These are phyloP conservation scores for Trichocladium antarcticum DNA, from an alignment of 495 filamentous ascomycete species.

Conservation along the genomic window DNA sequence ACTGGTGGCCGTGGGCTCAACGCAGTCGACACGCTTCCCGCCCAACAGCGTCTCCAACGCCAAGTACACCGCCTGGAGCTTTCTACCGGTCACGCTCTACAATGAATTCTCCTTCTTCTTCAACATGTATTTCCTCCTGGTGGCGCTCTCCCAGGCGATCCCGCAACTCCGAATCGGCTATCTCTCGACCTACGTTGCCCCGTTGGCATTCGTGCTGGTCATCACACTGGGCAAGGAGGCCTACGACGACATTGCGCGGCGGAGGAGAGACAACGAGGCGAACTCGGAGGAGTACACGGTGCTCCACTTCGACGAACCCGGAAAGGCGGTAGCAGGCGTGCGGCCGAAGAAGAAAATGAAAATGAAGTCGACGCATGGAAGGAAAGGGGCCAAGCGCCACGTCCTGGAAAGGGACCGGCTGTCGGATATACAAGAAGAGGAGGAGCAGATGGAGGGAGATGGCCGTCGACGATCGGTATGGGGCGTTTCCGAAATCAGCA, in stretches of 20 bases:
- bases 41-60: slow-evolving; percentile 89
- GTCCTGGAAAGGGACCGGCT: slow-evolving; percentile 33
- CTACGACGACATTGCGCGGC: slow-evolving; percentile 77
- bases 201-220: slow-evolving; percentile 78
- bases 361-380: slow-evolving; percentile 27
- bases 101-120: slow-evolving; percentile 99
- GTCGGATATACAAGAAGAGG: slow-evolving; percentile 44
- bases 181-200: slow-evolving; percentile 86
- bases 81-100: slow-evolving; percentile 86
- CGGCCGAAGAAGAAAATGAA: slow-evolving; percentile 30
- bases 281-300: slow-evolving; percentile 87
- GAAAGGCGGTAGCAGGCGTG: slow-evolving; percentile 19
- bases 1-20: slow-evolving; percentile 39
- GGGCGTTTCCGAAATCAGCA: slow-evolving; percentile 50
- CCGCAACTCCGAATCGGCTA: slow-evolving; percentile 85
- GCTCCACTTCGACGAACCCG: slow-evolving; percentile 50
- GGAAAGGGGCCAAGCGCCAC: slow-evolving; percentile 23
- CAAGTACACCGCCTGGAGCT: slow-evolving; percentile 94
- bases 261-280: slow-evolving; percentile 80
- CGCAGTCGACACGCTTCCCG: slow-evolving; percentile 50
- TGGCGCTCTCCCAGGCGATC: slow-evolving; percentile 87
- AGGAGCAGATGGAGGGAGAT: slow-evolving; percentile 40
- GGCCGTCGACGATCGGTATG: slow-evolving; percentile 32
- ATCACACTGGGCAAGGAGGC: slow-evolving; percentile 96
- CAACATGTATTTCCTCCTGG: slow-evolving; percentile 96